phyloP scores from a whole-genome alignment of 23 red algal genomes.

The Pyropia haitanensis region DNA sequence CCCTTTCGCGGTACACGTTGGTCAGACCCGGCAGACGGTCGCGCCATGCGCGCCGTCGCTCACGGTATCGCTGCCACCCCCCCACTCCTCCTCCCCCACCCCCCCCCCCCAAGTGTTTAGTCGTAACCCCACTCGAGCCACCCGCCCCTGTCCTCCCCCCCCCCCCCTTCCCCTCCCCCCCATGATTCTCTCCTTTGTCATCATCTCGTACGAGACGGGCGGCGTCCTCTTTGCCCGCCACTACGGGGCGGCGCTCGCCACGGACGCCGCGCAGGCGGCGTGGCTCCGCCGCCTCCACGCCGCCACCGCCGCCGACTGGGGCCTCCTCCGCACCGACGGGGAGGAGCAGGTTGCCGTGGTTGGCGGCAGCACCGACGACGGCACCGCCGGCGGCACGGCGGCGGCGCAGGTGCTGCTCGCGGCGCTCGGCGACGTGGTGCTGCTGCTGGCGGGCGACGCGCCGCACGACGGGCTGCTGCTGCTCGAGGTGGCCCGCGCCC shows the following conservation, averaged over 20 bases:
- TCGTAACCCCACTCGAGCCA: no score
- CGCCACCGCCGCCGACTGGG: slow-evolving; percentile 54
- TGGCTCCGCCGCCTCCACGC: slow-evolving; percentile 57
- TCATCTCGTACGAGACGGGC: slow-evolving; percentile 47
- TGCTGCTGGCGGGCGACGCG: slow-evolving; percentile 47
- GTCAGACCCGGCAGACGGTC: no score
- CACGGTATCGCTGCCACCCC: no score
- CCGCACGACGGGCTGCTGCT: slow-evolving; percentile 63
- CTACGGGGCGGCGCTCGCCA: slow-evolving; percentile 49
- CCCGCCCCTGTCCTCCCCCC: no score
- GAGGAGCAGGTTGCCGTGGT: slow-evolving; percentile 50
- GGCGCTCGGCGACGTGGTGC: slow-evolving; percentile 57
- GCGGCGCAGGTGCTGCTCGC: slow-evolving; percentile 24
- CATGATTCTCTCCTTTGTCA: slow-evolving; percentile 59
- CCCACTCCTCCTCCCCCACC: no score
- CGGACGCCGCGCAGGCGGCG: slow-evolving; percentile 41
- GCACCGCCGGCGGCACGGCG: no score
- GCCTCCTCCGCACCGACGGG: slow-evolving; percentile 42
- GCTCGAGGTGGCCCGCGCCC: slow-evolving; percentile 43
- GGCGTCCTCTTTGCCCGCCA: slow-evolving; percentile 67
- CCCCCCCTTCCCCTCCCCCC: no score
- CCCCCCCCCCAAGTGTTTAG: no score
- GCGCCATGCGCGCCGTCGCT: no score
- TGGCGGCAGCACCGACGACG: no score
- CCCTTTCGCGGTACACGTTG: no score